A percentile compares a stretch with the other conserved stretches of the same genome.
Conservation (phyloP, 306 rosid species). For the Macrotyloma uniflorum region DNA sequence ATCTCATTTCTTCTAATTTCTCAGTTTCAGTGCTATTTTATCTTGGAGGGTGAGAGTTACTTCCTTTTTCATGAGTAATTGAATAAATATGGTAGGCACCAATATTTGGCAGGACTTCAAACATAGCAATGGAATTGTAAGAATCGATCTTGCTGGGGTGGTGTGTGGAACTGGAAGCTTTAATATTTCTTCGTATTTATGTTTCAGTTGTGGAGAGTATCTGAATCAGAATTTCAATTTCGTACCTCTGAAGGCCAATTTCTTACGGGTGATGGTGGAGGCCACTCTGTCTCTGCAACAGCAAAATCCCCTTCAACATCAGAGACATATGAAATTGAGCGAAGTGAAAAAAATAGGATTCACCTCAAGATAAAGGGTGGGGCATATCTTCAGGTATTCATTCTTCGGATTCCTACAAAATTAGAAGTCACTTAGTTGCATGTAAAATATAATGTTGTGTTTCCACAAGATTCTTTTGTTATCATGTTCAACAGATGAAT, state of each 20-base stretch:
- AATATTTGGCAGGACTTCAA: neutral
- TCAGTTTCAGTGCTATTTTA: slow-evolving; percentile 17
- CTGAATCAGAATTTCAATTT: slow-evolving; percentile 71
- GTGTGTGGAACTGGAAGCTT: slow-evolving; percentile 13
- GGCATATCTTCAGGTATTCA: slow-evolving; percentile 72
- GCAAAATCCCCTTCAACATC: slow-evolving; percentile 59
- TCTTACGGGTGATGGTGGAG: slow-evolving; percentile 67
- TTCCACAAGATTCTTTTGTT: neutral
- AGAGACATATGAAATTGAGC: slow-evolving; percentile 66
- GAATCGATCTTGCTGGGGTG: neutral
- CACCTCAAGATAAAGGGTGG: slow-evolving; percentile 69
- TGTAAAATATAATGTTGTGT: neutral
- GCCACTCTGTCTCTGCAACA: slow-evolving; percentile 68
- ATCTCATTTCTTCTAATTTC: slow-evolving; percentile 1
- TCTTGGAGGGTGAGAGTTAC: slow-evolving; percentile 33
- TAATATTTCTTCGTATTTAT: slow-evolving; percentile 14
- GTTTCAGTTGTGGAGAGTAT: slow-evolving; percentile 81
- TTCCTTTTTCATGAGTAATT: slow-evolving; percentile 6
- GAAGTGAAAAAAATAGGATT: slow-evolving; percentile 54
- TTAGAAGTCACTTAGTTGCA: slow-evolving; percentile 24
- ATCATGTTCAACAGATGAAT: slow-evolving; percentile 14
- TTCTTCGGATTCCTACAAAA: slow-evolving; percentile 15
- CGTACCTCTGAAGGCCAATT: slow-evolving; percentile 72
- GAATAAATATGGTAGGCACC: slow-evolving; percentile 2
- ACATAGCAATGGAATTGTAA: neutral